phyloP scores from a whole-genome alignment of 2,329 filamentous ascomycete species.

The Exophiala bonariae region DNA sequence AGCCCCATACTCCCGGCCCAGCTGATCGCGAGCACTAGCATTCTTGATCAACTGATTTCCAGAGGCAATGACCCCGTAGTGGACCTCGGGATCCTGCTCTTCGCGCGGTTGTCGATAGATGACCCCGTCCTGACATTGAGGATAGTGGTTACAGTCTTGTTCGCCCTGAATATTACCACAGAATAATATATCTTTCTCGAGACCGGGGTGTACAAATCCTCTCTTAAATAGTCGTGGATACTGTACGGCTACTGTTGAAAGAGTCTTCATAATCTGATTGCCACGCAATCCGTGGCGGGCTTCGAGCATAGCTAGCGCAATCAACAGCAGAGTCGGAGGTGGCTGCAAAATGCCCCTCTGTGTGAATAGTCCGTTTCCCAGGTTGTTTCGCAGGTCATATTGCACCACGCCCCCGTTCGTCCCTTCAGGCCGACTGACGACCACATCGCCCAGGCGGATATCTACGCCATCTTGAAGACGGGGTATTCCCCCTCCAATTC shows the following conservation, averaged over 20 bases:
- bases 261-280: neutral
- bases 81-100: constrained; percentile 3
- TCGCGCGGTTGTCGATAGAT: neutral
- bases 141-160: neutral
- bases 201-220: neutral
- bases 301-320: neutral
- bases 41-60: constrained; percentile 10
- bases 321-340: constrained; percentile 6
- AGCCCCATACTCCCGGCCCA: neutral
- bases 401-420: constrained; percentile 30
- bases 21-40: neutral
- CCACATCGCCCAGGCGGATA: constrained; percentile 33
- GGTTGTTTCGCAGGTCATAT: constrained; percentile 4
- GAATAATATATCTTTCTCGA: neutral
- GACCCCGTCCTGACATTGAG: neutral
- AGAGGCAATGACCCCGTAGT: constrained; percentile 13
- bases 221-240: neutral
- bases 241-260: neutral
- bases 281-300: neutral
- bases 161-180: neutral
- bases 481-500: constrained; percentile 28
- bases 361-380: neutral
- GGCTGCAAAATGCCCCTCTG: neutral
- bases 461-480: constrained; percentile 15
- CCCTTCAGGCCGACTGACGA: constrained; percentile 27